Evolutionary conservation across 257 asterid species (phyloP).

Genomic region (Lithospermum erythrorhizon): DNA sequence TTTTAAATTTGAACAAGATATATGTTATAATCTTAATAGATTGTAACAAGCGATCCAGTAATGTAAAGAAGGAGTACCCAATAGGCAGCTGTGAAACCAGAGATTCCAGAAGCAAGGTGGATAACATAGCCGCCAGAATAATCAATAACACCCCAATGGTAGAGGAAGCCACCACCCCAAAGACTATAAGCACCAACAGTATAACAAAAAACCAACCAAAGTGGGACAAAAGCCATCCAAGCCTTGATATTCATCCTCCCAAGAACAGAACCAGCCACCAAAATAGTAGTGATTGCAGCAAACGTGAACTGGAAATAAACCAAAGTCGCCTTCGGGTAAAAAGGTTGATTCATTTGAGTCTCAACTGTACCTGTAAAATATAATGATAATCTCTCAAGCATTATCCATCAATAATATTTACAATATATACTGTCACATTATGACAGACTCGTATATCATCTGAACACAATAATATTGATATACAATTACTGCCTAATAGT

Average conservation of each 20-base stretch:
- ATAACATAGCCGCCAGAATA: slow-evolving; percentile 90
- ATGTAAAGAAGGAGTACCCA: slow-evolving; percentile 33
- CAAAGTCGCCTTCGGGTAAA: slow-evolving; percentile 67
- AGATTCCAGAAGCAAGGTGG: slow-evolving; percentile 79
- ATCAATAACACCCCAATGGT: slow-evolving; percentile 90
- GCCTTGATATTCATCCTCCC: slow-evolving; percentile 88
- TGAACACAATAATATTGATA: too few species aligned
- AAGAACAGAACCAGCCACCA: slow-evolving; percentile 75
- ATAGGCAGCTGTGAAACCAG: slow-evolving; percentile 91
- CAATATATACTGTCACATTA: too few species aligned
- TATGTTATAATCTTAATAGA: too few species aligned
- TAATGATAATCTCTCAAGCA: too few species aligned
- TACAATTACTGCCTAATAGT: too few species aligned
- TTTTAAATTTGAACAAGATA: too few species aligned
- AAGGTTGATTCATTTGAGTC: slow-evolving; percentile 35
- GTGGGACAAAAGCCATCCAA: slow-evolving; percentile 95
- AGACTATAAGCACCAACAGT: slow-evolving; percentile 74
- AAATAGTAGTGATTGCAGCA: slow-evolving; percentile 66
- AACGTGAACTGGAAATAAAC: slow-evolving; percentile 77
- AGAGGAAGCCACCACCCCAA: slow-evolving; percentile 93
- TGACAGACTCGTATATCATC: too few species aligned
- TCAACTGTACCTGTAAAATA: slow-evolving; percentile 14
- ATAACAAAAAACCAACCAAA: slow-evolving; percentile 71
- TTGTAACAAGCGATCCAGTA: too few species aligned
- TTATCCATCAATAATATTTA: too few species aligned